These are phyloP conservation scores for Gnomoniopsis smithogilvyi DNA, from an alignment of 2,329 filamentous ascomycete species.

Conservation along the genomic window DNA sequence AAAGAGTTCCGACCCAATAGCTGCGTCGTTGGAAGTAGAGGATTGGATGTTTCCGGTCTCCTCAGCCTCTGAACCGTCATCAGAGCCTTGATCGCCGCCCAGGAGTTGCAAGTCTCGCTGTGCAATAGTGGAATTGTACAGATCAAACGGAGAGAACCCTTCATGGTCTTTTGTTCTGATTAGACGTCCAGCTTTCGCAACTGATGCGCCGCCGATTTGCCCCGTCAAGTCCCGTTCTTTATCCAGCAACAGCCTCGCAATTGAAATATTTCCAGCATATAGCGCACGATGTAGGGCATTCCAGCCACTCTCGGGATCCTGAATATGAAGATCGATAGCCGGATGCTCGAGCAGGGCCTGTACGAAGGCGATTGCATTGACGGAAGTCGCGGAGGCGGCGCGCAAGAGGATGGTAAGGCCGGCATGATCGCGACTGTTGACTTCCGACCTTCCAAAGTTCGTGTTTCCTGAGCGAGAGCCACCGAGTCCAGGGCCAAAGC, in stretches of 20 bases:
- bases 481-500: constrained; percentile 40
- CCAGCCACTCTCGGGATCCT: constrained; percentile 93
- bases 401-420: constrained; percentile 84
- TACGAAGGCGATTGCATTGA: constrained; percentile 71
- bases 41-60: constrained; percentile 31
- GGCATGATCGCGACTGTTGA: constrained; percentile 80
- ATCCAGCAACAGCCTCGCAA: constrained; percentile 77
- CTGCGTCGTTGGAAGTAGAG: background rate
- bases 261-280: constrained; percentile 83
- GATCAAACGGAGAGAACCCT: constrained; percentile 89
- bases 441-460: constrained; percentile 56
- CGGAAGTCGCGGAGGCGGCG: constrained; percentile 70
- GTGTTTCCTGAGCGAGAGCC: constrained; percentile 40
- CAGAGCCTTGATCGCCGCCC: constrained; percentile 39
- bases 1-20: constrained; percentile 76
- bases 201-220: constrained; percentile 55
- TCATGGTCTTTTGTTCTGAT: constrained; percentile 96
- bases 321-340: constrained; percentile 77
- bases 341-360: constrained; percentile 78
- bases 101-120: constrained; percentile 60
- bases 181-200: constrained; percentile 65
- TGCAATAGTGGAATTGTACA: constrained; percentile 85
- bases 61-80: constrained; percentile 55
- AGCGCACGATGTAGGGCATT: constrained; percentile 88
- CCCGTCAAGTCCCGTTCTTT: constrained; percentile 66